Base-by-base conservation (phyloP, 2,329 filamentous ascomycete species). In the Aspergillus fumigatus region DNA sequence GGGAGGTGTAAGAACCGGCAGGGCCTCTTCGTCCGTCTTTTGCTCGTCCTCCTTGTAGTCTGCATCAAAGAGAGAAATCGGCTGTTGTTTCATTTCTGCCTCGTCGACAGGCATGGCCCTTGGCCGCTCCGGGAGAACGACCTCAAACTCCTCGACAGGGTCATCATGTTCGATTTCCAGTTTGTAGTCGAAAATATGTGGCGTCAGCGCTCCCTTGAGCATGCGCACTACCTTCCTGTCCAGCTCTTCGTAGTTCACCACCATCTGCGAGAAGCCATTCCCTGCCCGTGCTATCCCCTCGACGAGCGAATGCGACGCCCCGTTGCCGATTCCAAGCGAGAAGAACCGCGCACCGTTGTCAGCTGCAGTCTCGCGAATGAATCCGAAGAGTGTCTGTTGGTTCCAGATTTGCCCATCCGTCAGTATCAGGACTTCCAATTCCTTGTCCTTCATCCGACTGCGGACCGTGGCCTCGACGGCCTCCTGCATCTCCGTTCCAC, bases 181-280 rank as follows among this genome's bases (percentile, higher is more conserved):
- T 0, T 76, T 79, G 65, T 86, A 89, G 65, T 89, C 81, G 17
- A 74, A 80, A 48, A 89, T 77, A 59, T 90, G 87, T 0, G 87
- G 86, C 1, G 82, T 84, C 21, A 91, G 71, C 0, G 87, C 84
- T 0, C 83, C 88, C 66, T 88, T 89, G 55, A 92, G 76, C 88
- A 92, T 91, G 2, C 88, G 81, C 2, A 91, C 79, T 1, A 90
- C 80, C 67, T 88, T 88, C 60, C 75, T 82, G 63, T 88, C 84
- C 72, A 90, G 83, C 65, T 86, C 84, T 67, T 91, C 88, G 1
- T 81, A 74, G 6, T 83, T 73, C 1, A 77, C 77, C 0, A 90
- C 86, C 0, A 81, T 77, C 68, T 91, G 88, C 0, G 82, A 71
- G 58, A 87, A 84, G 0, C 84, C 84, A 52, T 82, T 81, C 0